Conservation (phyloP, 306 rosid genomes). For the Quercus bicolor region DNA sequence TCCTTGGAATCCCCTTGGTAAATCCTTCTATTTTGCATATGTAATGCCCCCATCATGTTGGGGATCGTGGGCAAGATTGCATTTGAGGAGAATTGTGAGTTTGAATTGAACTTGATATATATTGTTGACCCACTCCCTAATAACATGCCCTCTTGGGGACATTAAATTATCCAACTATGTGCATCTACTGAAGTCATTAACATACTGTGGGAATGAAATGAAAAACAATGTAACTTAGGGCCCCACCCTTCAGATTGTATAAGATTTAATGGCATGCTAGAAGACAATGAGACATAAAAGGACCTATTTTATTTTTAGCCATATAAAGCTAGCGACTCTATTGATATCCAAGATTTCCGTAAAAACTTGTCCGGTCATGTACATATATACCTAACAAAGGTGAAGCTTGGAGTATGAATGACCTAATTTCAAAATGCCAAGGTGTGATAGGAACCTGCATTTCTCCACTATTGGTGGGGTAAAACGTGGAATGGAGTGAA, state of each 20-base stretch:
- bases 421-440: too few species aligned
- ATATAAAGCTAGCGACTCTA: too few species aligned
- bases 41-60: neutral
- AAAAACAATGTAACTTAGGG: too few species aligned
- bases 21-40: neutral
- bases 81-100: neutral
- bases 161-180: neutral
- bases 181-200: neutral
- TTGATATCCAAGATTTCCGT: too few species aligned
- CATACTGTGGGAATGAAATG: neutral
- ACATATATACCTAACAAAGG: too few species aligned
- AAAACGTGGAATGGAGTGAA: neutral
- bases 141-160: neutral
- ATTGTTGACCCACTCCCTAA: neutral
- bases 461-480: neutral
- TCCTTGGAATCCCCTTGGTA: neutral
- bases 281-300: too few species aligned
- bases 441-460: too few species aligned
- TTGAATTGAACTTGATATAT: neutral
- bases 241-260: too few species aligned
- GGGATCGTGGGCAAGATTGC: neutral
- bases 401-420: too few species aligned
- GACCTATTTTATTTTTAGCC: too few species aligned
- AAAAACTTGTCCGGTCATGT: too few species aligned
- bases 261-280: too few species aligned